These are phyloP conservation scores for Rubia yunnanensis DNA, from an alignment of 257 asterid species.

Conservation along the genomic window DNA sequence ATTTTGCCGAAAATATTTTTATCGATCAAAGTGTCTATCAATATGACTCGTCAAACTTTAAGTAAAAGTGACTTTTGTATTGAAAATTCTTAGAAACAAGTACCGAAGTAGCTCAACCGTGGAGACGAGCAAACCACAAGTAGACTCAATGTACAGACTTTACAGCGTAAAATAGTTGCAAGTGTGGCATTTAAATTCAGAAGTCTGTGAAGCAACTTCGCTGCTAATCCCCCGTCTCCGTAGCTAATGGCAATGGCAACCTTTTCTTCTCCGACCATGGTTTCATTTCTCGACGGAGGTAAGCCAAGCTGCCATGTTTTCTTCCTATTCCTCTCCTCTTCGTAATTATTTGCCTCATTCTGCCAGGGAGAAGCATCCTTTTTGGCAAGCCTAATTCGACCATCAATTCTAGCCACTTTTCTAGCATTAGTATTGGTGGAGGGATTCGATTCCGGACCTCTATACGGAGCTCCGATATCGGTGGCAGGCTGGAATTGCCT, in stretches of 20 bases:
- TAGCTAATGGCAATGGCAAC: background rate
- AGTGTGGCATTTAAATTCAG: background rate
- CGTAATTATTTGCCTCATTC: background rate
- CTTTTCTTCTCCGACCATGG: background rate
- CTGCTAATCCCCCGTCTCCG: background rate
- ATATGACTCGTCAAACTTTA: too few species aligned
- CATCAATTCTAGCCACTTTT: background rate
- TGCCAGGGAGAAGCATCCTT: slow-evolving; percentile 6
- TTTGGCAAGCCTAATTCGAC: background rate
- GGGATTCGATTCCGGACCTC: slow-evolving; percentile 9
- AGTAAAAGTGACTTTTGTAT: too few species aligned
- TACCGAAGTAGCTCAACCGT: too few species aligned
- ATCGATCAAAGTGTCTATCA: too few species aligned
- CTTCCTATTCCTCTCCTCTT: background rate
- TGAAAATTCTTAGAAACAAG: too few species aligned
- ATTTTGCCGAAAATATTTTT: too few species aligned
- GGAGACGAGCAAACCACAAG: background rate
- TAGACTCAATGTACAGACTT: too few species aligned
- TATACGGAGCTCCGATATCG: background rate
- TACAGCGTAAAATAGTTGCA: too few species aligned
- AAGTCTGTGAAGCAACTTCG: background rate
- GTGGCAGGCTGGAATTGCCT: slow-evolving; percentile 21
- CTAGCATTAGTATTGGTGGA: background rate
- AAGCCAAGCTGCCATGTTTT: background rate
- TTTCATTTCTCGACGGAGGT: background rate